Evolutionary conservation across 2,329 filamentous ascomycete species (phyloP), one percentile per base, ranked within the genome.

Genomic region (Teratosphaeria gauchensis): DNA sequence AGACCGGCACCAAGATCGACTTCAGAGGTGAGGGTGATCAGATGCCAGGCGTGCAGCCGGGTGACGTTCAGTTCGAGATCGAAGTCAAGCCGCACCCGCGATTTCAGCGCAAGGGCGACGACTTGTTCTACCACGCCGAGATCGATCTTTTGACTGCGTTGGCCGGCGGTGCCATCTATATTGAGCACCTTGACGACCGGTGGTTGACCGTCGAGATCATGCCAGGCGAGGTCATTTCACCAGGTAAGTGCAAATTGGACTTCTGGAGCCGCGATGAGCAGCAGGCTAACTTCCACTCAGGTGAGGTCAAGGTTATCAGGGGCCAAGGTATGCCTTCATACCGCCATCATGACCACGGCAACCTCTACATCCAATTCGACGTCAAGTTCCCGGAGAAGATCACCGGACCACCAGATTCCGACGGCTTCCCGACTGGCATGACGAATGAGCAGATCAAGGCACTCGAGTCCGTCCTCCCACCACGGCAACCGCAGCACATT

Each of bases 1-100:
- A 88, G 76, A 92, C 84, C 72, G 94, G 94, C 62, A 92, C 92
- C 77, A 95, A 95, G 82, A 90, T 99, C 66, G 92, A 96, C 73
- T 99, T 97, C 82, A 86, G 88, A 59, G 94, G 94, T 59, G 94
- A 99, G 75, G 94, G 94, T 76, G 94, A 99, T 73, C 94, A 97
- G 74, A 86, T 92, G 59, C 94, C 94, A 21, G 92, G 92, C 64
- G 89, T 95, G 56, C 84, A 95, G 73, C 89, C 94, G 16, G 94
- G 95, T 65, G 95, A 99, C 72, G 94, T 99, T 59, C 88, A 96
- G 62, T 99, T 99, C 73, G 92, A 97, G 79, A 97, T 99, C 65
- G 92, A 97, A 77, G 91, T 97, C 82, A 99, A 99, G 84, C 92
- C 92, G n/a, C 94, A 99, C 75, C 64, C 87, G 31, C 87, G 94